Evolutionary conservation across 2,329 filamentous ascomycete genomes (phyloP), one percentile per base, ranked within the genome.

Genomic region (Alternaria sp.): DNA sequence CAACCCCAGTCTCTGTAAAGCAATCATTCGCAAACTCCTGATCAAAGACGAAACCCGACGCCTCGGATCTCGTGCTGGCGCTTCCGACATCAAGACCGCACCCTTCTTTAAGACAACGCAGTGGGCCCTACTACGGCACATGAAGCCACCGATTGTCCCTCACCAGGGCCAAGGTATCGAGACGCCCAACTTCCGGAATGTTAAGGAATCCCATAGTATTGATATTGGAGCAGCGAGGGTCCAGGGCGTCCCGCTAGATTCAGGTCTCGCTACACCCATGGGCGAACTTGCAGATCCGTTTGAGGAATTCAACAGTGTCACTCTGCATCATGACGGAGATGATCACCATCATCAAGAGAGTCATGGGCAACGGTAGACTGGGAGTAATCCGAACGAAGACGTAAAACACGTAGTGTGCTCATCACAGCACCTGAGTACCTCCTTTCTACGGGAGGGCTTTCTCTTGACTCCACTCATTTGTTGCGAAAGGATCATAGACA

Each of bases 301-400:
- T 76, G 92, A 97, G 80, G 95, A 98, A 79, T 99, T 99, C 81
- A 99, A 98, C 84, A 97, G 93, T 76, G 94, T 99, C 43, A 99
- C 95, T 52, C 84, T 99, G 63, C 94, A 98, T 79, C 95, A 99
- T 76, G 95, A 98, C 58, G 95, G 93, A 16, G 94, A 97, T 69
- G 92, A 93, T 56, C 78, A 82, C 51, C 83, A 89, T 59, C 69
- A 76, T 27, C 59, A 59, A 10, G 66, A 69, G 12, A 61, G 65
- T 32, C 59, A 67, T 27, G 70, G 71, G 20, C 66, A 70, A 64
- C 71, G 71, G 60, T 74, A 66, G 59, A 50, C 49, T 41, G 22
- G 28, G 28, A 5, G 11, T 30, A 32, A 38, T 38, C 38, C 41
- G n/a, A 22, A 36, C 12, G n/a, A 22, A 49, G 8, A 28, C 38